Conservation (phyloP, 768 basidiomycete genomes). For the Paxillus ammoniavirescens region DNA sequence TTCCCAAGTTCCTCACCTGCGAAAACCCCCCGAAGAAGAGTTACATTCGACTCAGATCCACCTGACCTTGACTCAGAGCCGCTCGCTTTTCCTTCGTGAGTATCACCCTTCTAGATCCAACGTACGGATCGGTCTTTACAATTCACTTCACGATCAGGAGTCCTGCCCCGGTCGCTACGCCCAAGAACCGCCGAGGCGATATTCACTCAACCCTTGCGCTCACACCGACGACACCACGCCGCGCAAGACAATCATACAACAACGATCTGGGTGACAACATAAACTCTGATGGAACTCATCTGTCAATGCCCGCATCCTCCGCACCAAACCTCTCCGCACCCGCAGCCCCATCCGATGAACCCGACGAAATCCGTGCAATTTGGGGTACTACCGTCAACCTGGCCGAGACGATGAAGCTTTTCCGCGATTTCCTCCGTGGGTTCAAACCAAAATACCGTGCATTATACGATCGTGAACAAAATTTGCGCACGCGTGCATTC, state of each 20-base stretch:
- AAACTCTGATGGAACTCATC: constrained; percentile 57
- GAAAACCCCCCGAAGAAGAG: constrained; percentile 44
- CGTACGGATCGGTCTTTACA: neutral
- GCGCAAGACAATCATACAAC: constrained; percentile 34
- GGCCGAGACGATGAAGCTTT: constrained; percentile 86
- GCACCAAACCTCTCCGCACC: constrained; percentile 58
- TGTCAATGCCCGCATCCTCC: constrained; percentile 59
- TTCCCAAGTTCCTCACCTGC: constrained; percentile 64
- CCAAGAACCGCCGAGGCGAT: constrained; percentile 79
- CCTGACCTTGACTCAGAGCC: constrained; percentile 55
- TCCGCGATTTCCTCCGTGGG: constrained; percentile 83
- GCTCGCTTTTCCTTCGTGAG: constrained; percentile 69
- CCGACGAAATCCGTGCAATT: constrained; percentile 85
- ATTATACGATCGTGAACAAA: constrained; percentile 64
- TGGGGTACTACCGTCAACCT: constrained; percentile 98
- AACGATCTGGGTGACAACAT: constrained; percentile 41
- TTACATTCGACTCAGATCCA: constrained; percentile 36
- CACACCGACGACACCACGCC: constrained; percentile 46
- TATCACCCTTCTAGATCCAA: neutral
- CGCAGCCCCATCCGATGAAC: constrained; percentile 62
- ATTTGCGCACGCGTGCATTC: constrained; percentile 48
- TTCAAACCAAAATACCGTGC: constrained; percentile 93
- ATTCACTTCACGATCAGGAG: constrained; percentile 37
- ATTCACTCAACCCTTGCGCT: constrained; percentile 80
- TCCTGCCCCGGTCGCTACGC: constrained; percentile 53